Evolutionary conservation across 2,329 filamentous ascomycete genomes (phyloP), one percentile per base, ranked within the genome.

Genomic region (Paecilomyces sp.): DNA sequence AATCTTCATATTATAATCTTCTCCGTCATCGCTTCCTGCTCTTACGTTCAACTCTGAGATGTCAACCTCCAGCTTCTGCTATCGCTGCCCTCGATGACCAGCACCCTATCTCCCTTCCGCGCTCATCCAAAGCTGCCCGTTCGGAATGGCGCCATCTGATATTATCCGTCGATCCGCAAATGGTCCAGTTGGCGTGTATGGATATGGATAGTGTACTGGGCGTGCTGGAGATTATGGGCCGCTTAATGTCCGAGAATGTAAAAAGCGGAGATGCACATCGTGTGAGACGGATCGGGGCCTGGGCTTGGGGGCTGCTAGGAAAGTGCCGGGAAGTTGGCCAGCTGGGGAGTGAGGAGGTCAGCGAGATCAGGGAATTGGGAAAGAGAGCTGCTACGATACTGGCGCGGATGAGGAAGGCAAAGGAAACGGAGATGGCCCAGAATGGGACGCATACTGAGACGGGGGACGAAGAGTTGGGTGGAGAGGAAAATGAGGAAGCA

Each of bases 271-370:
- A 83, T n/a, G 75, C 79, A 24, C 80, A 82, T 31, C 78, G 91
- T 31, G 80, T 85, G 28, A 82, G 84, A 66, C 83, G 87, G 55
- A 86, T 90, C 3, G 92, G 91, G 61, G 82, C 86, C 15, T 97
- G 93, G 93, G 79, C 90, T 3, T 97, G 92, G 92, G 87, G 88
- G 0, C 74, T 96, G 60, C 79, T 97, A 53, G 91, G 89, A 2
- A 83, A 86, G 60, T 81, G 93, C 60, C 87, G 89, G 0, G 89
- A 90, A 36, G 78, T 85, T 9, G 91, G 91, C 1, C 86, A 90
- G 72, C 78, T 97, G 71, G 85, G 85, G 62, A 88, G 90, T 63
- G 83, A 86, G 52, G 89, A 94, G 68, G 84, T 96, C 33, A 88
- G 86, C 4, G 85, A 86, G 67, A 79, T 97, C 30, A 82, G 93